Evolutionary conservation across 352 stramenopile genomes (phyloP), one percentile per base, ranked within the genome.

Genomic region (Peronospora destructor): DNA sequence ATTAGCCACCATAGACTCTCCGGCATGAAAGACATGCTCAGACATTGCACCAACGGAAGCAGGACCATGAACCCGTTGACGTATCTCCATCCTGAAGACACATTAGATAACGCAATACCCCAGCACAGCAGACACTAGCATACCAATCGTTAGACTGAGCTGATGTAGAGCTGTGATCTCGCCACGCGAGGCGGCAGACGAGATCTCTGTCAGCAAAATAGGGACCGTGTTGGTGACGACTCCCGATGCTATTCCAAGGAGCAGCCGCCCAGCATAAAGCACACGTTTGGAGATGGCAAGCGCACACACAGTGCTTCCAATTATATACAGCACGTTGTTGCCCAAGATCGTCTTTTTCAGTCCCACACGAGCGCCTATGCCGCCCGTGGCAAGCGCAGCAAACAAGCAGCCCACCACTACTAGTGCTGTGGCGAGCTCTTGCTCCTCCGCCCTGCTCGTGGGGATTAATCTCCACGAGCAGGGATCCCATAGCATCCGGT

Each of bases 1-100:
- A 95, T 84, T 6, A 95, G 64, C 87, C 87, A 96, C 64, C 78
- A 91, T 19, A 85, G 85, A 66, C 83, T 95, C 60, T 96, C 85
- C 0, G 87, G 83, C 29, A 96, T 71, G 21, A 79, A 73, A 13
- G 56, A 56, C 34, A 74, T 61, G 19, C 76, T 58, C 25, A 82
- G 14, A 29, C 84, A 71, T 54, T 90, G 81, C 23, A 87, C 12
- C 8, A 82, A 25, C 0, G 81, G 75, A 7, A 80, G 82, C 23
- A 87, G 50, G 12, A 85, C 64, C 45, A 89, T 75, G 26, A 84
- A 76, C 4, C 60, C 76, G 39, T 91, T 91, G 46, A 91, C 43
- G 44, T 87, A 88, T 49, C 84, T 70, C 87, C 87, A 96, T 1
- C 87, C 87, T 8, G 83, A 86, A 1, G 73, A 68, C 16, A 95